Percentiles rank a stretch among this genome's conserved stretches.
phyloP scores from a whole-genome alignment of 2,329 filamentous ascomycete genomes.

The Diaporthe sp. region DNA sequence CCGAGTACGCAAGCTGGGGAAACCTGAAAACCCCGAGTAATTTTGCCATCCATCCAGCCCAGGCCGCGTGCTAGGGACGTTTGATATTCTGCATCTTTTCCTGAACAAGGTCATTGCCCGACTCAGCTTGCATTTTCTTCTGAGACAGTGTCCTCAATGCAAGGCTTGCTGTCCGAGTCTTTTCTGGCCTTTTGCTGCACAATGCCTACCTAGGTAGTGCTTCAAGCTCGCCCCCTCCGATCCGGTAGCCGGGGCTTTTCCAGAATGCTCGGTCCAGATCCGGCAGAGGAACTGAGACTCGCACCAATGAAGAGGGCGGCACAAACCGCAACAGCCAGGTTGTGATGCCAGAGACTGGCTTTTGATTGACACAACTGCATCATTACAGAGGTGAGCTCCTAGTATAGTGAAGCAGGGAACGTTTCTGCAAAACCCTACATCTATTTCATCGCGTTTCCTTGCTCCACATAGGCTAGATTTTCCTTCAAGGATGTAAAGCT shows the following conservation, averaged over 20 bases:
- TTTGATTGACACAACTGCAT: background rate
- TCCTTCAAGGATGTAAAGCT: background rate
- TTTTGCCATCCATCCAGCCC: slow-evolving; percentile 2
- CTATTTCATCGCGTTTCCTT: background rate
- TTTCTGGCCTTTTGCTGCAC: background rate
- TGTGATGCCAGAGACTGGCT: background rate
- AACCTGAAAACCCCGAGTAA: slow-evolving; percentile 22
- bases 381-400: too few species aligned
- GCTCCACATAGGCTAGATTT: too few species aligned
- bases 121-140: background rate
- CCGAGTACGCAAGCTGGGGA: slow-evolving; percentile 19
- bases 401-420: background rate
- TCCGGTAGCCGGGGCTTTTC: background rate
- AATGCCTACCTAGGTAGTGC: too few species aligned
- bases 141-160: slow-evolving; percentile 2
- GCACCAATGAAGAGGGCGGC: background rate
- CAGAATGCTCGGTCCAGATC: slow-evolving; percentile 1
- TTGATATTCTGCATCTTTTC: slow-evolving; percentile 31
- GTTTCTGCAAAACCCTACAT: background rate
- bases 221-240: background rate
- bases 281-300: background rate
- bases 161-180: background rate
- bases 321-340: background rate
- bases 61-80: background rate
- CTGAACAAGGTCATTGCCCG: background rate